Conservation (phyloP, 2,329 filamentous ascomycete species). For the Colletotrichum liaoningense region DNA sequence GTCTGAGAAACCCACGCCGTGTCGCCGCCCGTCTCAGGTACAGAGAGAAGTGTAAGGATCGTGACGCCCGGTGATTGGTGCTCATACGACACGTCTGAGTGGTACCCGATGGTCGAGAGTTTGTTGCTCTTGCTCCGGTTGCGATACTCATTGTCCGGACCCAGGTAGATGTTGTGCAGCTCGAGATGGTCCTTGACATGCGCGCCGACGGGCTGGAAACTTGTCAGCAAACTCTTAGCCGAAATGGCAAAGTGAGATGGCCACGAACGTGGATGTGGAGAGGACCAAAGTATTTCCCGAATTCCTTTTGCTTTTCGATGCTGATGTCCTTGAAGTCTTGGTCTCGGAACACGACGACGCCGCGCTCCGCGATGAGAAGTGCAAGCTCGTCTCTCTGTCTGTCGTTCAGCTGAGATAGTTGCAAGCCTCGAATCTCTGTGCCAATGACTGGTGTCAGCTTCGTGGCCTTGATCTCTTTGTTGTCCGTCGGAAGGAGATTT, state of each 20-base stretch:
- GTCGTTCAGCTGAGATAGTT: slow-evolving; percentile 51
- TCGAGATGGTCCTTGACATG: slow-evolving; percentile 56
- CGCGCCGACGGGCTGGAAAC: slow-evolving; percentile 51
- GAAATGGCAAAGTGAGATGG: neutral
- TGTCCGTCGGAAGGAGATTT: slow-evolving; percentile 40
- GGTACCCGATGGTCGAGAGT: slow-evolving; percentile 51
- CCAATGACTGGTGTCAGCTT: slow-evolving; percentile 45
- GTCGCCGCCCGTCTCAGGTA: slow-evolving; percentile 51
- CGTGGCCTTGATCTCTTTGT: slow-evolving; percentile 37
- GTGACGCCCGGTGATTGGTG: slow-evolving; percentile 55
- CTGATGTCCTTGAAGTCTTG: slow-evolving; percentile 43
- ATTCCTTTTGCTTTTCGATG: slow-evolving; percentile 24
- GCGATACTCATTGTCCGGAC: slow-evolving; percentile 56
- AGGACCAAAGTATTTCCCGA: slow-evolving; percentile 46
- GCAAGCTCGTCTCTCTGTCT: slow-evolving; percentile 55
- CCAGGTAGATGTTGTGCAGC: slow-evolving; percentile 59
- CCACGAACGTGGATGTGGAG: slow-evolving; percentile 51
- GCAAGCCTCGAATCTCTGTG: slow-evolving; percentile 53
- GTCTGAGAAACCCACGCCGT: slow-evolving; percentile 52
- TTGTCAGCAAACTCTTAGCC: neutral
- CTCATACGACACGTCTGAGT: slow-evolving; percentile 57
- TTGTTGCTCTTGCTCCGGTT: slow-evolving; percentile 46
- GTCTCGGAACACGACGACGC: slow-evolving; percentile 51
- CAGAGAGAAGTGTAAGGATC: slow-evolving; percentile 50
- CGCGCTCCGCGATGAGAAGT: slow-evolving; percentile 53